Evolutionary conservation across 2,329 filamentous ascomycete genomes (phyloP).

Genomic region (Fusarium sp.): DNA sequence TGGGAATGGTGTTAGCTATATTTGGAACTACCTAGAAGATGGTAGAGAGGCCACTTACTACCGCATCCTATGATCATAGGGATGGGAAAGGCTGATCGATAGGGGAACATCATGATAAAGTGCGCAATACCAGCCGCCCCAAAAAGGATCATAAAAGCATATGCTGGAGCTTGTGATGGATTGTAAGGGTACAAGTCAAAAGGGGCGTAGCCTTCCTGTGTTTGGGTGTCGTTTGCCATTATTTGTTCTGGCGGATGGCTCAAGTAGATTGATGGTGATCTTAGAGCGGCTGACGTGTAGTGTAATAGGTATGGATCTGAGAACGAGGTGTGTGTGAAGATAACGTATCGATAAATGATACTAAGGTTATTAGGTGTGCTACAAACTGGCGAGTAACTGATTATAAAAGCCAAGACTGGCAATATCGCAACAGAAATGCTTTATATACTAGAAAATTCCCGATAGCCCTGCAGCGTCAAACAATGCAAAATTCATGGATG

Average conservation of each 20-base stretch:
- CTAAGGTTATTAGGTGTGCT: rapidly evolving
- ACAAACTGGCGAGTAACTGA: rapidly evolving
- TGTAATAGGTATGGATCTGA: no score
- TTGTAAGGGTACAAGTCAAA: background rate
- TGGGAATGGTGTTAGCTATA: rapidly evolving
- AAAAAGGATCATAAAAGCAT: background rate
- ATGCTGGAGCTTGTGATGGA: background rate
- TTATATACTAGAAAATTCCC: background rate
- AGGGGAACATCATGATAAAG: background rate
- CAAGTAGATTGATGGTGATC: rapidly evolving
- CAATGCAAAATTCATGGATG: background rate
- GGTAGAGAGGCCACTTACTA: background rate
- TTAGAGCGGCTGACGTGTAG: background rate
- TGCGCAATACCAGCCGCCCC: background rate
- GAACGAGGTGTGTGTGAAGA: background rate
- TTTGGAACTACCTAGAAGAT: background rate
- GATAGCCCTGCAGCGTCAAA: background rate
- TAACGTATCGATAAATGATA: background rate
- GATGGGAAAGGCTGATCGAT: background rate
- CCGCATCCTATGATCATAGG: background rate
- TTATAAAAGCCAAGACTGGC: background rate
- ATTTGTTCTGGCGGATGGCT: background rate
- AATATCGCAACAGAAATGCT: background rate
- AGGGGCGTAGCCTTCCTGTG: background rate
- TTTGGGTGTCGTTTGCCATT: background rate